phyloP scores from a whole-genome alignment of 768 basidiomycete genomes.

The Russula emetica region DNA sequence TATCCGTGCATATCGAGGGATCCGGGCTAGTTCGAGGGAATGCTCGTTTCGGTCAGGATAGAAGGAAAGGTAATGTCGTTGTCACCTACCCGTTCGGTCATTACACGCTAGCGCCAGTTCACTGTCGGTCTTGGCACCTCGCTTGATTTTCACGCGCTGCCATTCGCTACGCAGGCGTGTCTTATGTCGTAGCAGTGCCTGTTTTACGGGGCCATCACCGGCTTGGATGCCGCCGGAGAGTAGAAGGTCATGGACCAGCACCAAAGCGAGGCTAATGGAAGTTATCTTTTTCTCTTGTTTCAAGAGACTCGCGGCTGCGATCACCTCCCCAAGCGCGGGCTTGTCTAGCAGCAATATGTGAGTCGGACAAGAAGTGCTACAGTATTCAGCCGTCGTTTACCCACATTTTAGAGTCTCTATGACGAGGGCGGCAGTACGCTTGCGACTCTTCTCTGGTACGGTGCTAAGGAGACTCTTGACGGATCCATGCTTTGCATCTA shows the following conservation, averaged over 20 bases:
- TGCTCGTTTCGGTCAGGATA: conserved; percentile 9
- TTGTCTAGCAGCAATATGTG: conserved; percentile 53
- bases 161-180: conserved; percentile 85
- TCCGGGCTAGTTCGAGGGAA: conserved; percentile 44
- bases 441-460: conserved; percentile 68
- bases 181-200: conserved; percentile 83
- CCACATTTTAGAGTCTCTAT: conserved; percentile 95
- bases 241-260: conserved; percentile 88
- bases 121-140: conserved; percentile 57
- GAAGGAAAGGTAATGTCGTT: neutral
- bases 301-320: conserved; percentile 61
- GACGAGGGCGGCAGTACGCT: conserved; percentile 78
- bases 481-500: conserved; percentile 87
- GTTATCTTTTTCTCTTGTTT: conserved; percentile 75
- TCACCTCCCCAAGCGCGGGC: conserved; percentile 64
- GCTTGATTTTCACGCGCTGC: conserved; percentile 74
- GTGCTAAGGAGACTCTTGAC: conserved; percentile 79
- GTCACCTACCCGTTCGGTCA: conserved; percentile 54
- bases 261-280: conserved; percentile 69
- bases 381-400: neutral
- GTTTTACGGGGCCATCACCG: conserved; percentile 85
- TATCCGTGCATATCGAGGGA: conserved; percentile 82
- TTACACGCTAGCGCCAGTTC: conserved; percentile 63
- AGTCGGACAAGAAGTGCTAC: neutral
- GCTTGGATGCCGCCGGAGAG: conserved; percentile 83